Percentiles rank a stretch among this genome's conserved stretches.
phyloP scores from a whole-genome alignment of 2,329 filamentous ascomycete genomes.

The Aspergillus japonicus region DNA sequence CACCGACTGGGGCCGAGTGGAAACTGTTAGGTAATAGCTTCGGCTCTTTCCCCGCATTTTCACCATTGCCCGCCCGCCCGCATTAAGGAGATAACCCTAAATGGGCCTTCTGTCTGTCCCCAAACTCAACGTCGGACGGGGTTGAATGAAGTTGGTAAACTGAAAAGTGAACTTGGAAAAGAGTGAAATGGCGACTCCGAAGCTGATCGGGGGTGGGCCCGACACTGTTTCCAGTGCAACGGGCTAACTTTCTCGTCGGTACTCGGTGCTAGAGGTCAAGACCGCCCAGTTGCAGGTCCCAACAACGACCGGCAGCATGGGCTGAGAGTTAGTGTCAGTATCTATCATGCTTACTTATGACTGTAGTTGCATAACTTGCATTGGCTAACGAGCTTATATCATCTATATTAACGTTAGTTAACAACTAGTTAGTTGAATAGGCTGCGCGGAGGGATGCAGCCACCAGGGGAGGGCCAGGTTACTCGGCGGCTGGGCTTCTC shows the following conservation, averaged over 20 bases:
- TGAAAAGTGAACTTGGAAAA: neutral
- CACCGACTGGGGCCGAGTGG: conserved; percentile 15
- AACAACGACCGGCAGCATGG: neutral
- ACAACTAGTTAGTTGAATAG: neutral
- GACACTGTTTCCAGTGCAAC: neutral
- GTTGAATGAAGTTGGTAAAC: neutral
- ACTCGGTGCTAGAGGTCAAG: too few species aligned
- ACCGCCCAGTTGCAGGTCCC: too few species aligned
- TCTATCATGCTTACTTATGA: too few species aligned
- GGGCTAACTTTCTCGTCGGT: too few species aligned
- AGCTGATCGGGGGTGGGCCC: neutral
- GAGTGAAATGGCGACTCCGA: neutral
- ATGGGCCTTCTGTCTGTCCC: conserved; percentile 4
- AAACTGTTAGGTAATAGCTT: conserved; percentile 34
- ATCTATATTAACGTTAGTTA: neutral
- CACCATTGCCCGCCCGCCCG: conserved; percentile 2
- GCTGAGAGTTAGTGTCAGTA: neutral
- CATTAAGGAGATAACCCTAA: conserved; percentile 12
- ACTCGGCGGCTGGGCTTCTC: neutral
- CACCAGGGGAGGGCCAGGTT: neutral
- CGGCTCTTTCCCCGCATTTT: conserved; percentile 26
- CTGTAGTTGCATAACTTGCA: neutral
- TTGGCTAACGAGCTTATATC: neutral
- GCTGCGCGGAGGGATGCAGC: neutral
- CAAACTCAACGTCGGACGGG: neutral